These are phyloP conservation scores for Pythium grandisporangium DNA, from an alignment of 352 stramenopile species.

Conservation along the genomic window DNA sequence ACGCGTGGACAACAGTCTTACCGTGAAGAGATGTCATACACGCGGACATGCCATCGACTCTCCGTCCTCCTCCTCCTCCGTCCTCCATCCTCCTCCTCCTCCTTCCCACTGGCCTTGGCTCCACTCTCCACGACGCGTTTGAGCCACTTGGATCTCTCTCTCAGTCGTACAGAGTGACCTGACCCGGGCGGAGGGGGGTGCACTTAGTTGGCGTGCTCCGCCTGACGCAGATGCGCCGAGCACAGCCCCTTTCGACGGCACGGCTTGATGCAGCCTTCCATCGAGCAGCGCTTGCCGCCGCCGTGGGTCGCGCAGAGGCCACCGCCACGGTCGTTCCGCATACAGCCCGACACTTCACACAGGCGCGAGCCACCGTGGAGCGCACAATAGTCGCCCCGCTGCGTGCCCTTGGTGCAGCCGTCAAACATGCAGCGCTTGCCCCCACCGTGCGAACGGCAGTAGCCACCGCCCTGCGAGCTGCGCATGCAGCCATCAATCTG, in stretches of 20 bases:
- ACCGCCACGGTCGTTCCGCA: slow-evolving; percentile 78
- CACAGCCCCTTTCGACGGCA: slow-evolving; percentile 78
- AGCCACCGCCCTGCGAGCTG: slow-evolving; percentile 72
- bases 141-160: too few relatives aligned
- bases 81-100: slow-evolving; percentile 14
- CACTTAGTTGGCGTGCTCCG: slow-evolving; percentile 20
- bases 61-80: slow-evolving; percentile 9
- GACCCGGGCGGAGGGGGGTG: too few relatives aligned
- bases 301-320: slow-evolving; percentile 71
- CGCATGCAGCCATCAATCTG: slow-evolving; percentile 50
- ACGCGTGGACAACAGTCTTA: slow-evolving; percentile 12
- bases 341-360: slow-evolving; percentile 75
- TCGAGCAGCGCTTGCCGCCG: slow-evolving; percentile 72
- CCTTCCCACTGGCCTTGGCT: slow-evolving; percentile 2
- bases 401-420: slow-evolving; percentile 80
- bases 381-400: slow-evolving; percentile 81
- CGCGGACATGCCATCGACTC: slow-evolving; percentile 19
- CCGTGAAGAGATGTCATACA: slow-evolving; percentile 20
- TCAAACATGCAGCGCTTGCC: slow-evolving; percentile 82
- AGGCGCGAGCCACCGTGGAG: slow-evolving; percentile 77
- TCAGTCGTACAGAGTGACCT: too few relatives aligned
- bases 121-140: neutral
- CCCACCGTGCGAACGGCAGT: slow-evolving; percentile 78
- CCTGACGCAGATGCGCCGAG: slow-evolving; percentile 59
- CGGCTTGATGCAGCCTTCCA: slow-evolving; percentile 59